Evolutionary conservation across 2,329 filamentous ascomycete species (phyloP).

Genomic region (Colletotrichum tabaci): DNA sequence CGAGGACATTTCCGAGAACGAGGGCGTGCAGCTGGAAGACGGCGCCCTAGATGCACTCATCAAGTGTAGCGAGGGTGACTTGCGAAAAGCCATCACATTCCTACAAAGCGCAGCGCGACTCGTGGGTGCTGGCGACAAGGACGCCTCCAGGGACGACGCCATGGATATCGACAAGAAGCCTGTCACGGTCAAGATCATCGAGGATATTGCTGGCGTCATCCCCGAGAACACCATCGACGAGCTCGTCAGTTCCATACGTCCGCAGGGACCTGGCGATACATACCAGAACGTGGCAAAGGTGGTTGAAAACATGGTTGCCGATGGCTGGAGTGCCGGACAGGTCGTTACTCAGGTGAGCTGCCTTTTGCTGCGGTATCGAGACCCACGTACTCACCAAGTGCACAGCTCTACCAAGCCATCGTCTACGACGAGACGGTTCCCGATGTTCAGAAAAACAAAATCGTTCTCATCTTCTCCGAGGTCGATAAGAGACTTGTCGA

Average conservation of each 20-base stretch:
- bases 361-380: neutral
- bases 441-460: slow-evolving; percentile 90
- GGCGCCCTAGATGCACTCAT: slow-evolving; percentile 90
- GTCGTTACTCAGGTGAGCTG: slow-evolving; percentile 80
- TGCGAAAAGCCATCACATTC: slow-evolving; percentile 96
- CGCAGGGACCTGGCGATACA: slow-evolving; percentile 72
- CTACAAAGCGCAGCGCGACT: slow-evolving; percentile 94
- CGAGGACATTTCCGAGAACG: slow-evolving; percentile 84
- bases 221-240: slow-evolving; percentile 80
- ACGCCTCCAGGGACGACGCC: slow-evolving; percentile 69
- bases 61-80: slow-evolving; percentile 90
- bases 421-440: slow-evolving; percentile 88
- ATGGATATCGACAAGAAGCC: slow-evolving; percentile 73
- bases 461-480: slow-evolving; percentile 91
- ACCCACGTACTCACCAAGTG: slow-evolving; percentile 29
- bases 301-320: slow-evolving; percentile 92
- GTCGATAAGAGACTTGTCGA: slow-evolving; percentile 95
- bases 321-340: slow-evolving; percentile 96
- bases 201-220: slow-evolving; percentile 97
- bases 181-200: slow-evolving; percentile 84
- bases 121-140: slow-evolving; percentile 76
- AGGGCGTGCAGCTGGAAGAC: slow-evolving; percentile 82
- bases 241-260: slow-evolving; percentile 83
- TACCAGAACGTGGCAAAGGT: slow-evolving; percentile 84
- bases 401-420: slow-evolving; percentile 83